Conservation (phyloP, 2,329 filamentous ascomycete genomes). For the Dothistroma septosporum region DNA sequence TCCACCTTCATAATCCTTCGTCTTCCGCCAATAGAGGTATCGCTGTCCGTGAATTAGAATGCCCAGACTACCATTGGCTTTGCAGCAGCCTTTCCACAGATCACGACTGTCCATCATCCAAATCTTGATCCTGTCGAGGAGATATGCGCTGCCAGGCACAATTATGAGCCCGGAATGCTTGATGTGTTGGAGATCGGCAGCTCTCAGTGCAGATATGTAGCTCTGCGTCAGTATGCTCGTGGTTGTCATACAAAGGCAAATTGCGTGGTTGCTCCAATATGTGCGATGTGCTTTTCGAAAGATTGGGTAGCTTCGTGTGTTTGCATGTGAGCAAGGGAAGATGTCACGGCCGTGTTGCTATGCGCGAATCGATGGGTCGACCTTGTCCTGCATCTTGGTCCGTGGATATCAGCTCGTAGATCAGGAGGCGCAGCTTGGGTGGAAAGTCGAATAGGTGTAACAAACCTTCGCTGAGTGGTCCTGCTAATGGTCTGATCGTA, state of each 20-base stretch:
- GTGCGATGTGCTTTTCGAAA: neutral
- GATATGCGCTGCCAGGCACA: too few relatives aligned
- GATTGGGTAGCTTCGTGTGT: neutral
- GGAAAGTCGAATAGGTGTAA: neutral
- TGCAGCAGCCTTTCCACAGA: too few relatives aligned
- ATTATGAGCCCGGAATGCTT: too few relatives aligned
- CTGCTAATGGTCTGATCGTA: neutral
- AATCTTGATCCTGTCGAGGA: too few relatives aligned
- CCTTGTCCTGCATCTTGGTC: neutral
- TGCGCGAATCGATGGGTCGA: neutral
- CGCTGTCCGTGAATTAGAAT: too few relatives aligned
- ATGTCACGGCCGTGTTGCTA: neutral
- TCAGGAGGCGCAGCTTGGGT: neutral
- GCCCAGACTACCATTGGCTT: too few relatives aligned
- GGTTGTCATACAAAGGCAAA: neutral
- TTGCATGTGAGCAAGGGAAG: neutral
- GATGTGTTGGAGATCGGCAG: neutral
- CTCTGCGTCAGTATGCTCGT: neutral
- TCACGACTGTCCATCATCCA: too few relatives aligned
- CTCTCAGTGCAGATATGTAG: neutral
- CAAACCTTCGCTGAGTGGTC: neutral
- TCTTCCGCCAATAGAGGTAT: too few relatives aligned
- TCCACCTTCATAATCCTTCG: too few relatives aligned
- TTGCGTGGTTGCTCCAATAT: neutral
- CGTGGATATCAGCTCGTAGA: neutral